phyloP scores from a whole-genome alignment of 2,329 filamentous ascomycete genomes.

The Aspergillus fructus region DNA sequence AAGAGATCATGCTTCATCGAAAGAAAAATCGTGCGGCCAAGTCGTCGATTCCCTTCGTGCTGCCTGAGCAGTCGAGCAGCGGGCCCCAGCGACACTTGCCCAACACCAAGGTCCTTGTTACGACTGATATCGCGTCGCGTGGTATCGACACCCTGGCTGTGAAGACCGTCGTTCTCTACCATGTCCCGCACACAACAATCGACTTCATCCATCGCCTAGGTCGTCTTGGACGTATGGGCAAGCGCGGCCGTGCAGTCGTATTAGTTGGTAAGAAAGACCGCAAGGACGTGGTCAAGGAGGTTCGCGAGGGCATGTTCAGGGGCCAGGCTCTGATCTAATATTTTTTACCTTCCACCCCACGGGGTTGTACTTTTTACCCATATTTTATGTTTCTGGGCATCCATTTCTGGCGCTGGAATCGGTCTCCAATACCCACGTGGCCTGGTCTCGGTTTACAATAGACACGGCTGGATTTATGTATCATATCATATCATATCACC shows the following conservation, averaged over 20 bases:
- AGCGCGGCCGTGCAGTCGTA: conserved; percentile 84
- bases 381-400: background rate
- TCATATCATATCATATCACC: conserved; percentile 11
- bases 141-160: conserved; percentile 94
- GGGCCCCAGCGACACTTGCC: conserved; percentile 53
- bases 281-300: conserved; percentile 86
- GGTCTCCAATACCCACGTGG: conserved; percentile 10
- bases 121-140: conserved; percentile 86
- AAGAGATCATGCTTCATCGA: conserved; percentile 33
- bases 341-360: background rate
- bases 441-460: background rate
- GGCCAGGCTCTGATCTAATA: conserved; percentile 71
- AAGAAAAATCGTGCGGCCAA: conserved; percentile 29
- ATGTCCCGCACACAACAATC: conserved; percentile 96
- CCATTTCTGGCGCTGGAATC: conserved; percentile 8
- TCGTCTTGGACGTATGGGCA: conserved; percentile 86
- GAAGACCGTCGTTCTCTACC: conserved; percentile 87
- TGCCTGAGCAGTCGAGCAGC: conserved; percentile 34
- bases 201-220: conserved; percentile 97
- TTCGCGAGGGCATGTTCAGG: conserved; percentile 84
- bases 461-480: background rate
- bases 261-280: conserved; percentile 86
- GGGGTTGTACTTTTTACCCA: background rate
- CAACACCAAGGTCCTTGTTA: conserved; percentile 88
- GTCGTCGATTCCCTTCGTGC: conserved; percentile 39